A percentile compares a stretch with the other conserved stretches of the same genome.
These are phyloP conservation scores for Penicillium psychrofluorescens DNA, from an alignment of 495 filamentous ascomycete genomes.

Conservation along the genomic window DNA sequence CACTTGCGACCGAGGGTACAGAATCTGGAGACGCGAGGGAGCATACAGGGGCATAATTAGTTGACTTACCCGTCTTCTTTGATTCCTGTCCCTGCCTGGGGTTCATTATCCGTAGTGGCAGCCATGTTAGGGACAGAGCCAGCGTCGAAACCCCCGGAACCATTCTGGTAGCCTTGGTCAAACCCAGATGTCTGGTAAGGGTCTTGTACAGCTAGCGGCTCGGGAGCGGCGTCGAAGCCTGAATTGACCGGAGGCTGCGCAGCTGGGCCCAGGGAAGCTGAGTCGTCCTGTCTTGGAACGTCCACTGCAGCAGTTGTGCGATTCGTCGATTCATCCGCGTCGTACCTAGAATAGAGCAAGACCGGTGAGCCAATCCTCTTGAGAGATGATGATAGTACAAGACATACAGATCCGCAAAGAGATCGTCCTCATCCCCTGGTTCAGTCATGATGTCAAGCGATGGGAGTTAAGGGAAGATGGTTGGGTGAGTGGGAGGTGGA, in stretches of 20 bases:
- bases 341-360: conserved; percentile 54
- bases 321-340: conserved; percentile 65
- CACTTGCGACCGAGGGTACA: not conserved
- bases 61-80: conserved; percentile 98
- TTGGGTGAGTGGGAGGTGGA: conserved; percentile 4
- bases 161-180: conserved; percentile 52
- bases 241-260: conserved; percentile 6
- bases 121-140: conserved; percentile 31
- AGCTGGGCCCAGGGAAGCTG: conserved; percentile 4
- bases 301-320: conserved; percentile 29
- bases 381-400: not conserved
- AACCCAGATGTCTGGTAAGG: conserved; percentile 38
- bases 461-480: not conserved
- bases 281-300: conserved; percentile 21
- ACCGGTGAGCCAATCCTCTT: not conserved
- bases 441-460: conserved; percentile 59
- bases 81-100: conserved; percentile 55
- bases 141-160: conserved; percentile 50
- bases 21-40: conserved; percentile 15
- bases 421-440: conserved; percentile 90
- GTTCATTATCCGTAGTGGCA: conserved; percentile 22
- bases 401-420: conserved; percentile 93
- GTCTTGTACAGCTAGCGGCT: conserved; percentile 21
- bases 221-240: conserved; percentile 26
- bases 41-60: conserved; percentile 11